Percentiles rank a stretch among this genome's conserved stretches.
phyloP scores from a whole-genome alignment of 345 rosid species.

The Acer yangbiense region DNA sequence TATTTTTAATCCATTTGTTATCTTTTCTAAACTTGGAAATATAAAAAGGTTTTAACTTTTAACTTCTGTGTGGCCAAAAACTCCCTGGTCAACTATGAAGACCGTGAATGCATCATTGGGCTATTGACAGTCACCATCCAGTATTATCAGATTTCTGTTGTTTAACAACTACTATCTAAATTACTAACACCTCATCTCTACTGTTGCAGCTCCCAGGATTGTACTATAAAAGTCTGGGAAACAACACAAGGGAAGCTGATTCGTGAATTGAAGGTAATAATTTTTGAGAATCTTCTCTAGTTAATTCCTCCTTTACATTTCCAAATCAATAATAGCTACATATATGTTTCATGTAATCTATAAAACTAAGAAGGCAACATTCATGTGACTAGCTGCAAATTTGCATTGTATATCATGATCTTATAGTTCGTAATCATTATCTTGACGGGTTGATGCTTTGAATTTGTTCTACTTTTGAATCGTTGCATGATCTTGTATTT shows the following conservation, averaged over 20 bases:
- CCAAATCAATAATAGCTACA: not conserved
- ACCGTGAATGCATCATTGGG: not conserved
- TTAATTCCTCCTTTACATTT: not conserved
- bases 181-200: constrained; percentile 18
- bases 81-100: constrained; percentile 2
- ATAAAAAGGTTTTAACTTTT: not conserved
- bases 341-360: not conserved
- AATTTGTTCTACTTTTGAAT: not conserved
- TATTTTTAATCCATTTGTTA: not conserved
- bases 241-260: constrained; percentile 92
- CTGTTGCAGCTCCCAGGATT: constrained; percentile 82
- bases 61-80: not conserved
- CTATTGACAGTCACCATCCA: not conserved
- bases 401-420: not conserved
- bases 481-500: constrained; percentile 3
- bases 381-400: not conserved
- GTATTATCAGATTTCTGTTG: not conserved
- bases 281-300: not conserved
- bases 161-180: not conserved
- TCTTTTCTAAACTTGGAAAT: not conserved
- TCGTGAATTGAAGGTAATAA: constrained; percentile 89
- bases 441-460: not conserved
- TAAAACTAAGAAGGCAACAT: not conserved
- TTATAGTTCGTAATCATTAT: not conserved
- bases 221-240: constrained; percentile 98